Base-by-base conservation (phyloP, 805 yeast species). In the Candida manassasensis region DNA sequence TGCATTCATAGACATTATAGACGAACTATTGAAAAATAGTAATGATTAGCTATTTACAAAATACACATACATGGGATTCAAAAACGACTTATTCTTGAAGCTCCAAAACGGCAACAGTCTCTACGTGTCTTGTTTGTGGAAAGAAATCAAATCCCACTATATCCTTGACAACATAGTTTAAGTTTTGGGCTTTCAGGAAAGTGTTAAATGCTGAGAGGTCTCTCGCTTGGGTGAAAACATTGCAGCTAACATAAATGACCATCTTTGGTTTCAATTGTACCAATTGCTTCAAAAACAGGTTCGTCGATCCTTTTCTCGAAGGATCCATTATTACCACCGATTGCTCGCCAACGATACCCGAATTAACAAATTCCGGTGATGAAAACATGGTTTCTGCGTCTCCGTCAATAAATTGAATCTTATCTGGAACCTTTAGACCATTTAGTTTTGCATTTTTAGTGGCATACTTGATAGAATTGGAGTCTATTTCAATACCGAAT, bases 61-160 rank as follows among this genome's bases (percentile, higher is more conserved):
- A 29, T 16, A 29, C 25, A 35, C 35, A 27, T 34, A 33, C 17
- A 35, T 18, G 22, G 7, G 18, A n/a, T 17, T 34, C 9, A 15
- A 32, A 24, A 28, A 45, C 35, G 38, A n/a, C 57, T 57, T 21
- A 74, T 44, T 8, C 74, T 19, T 3, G 19, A 7, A 46, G 38
- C 37, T 61, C 60, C 21, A 75, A 47, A 6, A 75, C 59, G 1
- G 78, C 79, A 19, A 75, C 71, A 25, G 77, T 60, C 52, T 75
- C 81, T 21, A 75, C 78, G 44, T 75, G 80, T 42, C 73, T 74
- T 1, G 81, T 74, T 43, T 75, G 81, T 2, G 81, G 80, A 48
- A 68, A 68, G 45, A 69, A 69, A 45, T 69, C 74, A 45, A 67
- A 67, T 5, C 73, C 73, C 6, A 47, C 47, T 3, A 69, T 45